Percentiles rank a stretch among this genome's conserved stretches.
Conservation (phyloP, 75 land plant species). For the Chamaecyparis obtusa region DNA sequence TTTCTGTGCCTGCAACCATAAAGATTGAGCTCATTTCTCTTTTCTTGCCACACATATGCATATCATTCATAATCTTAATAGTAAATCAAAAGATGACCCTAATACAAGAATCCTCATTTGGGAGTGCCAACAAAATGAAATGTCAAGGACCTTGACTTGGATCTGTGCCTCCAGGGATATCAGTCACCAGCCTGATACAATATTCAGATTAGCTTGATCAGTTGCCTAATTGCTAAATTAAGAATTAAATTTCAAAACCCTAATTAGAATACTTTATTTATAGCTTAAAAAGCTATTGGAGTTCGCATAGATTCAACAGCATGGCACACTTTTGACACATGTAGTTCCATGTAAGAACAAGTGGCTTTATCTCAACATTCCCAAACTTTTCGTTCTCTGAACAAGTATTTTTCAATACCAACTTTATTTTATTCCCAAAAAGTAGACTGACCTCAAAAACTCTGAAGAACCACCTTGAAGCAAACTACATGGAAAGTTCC, state of each 20-base stretch:
- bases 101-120: too few species aligned
- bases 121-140: not conserved
- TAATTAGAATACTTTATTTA: not conserved
- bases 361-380: too few species aligned
- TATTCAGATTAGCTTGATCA: not conserved
- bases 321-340: too few species aligned
- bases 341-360: too few species aligned
- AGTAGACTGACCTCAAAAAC: not conserved
- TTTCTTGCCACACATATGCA: not conserved
- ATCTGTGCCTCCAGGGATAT: constrained; percentile 72
- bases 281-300: too few species aligned
- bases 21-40: not conserved
- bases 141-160: constrained; percentile 34
- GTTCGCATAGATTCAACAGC: too few species aligned
- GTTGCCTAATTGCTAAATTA: not conserved
- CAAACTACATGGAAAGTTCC: too few species aligned
- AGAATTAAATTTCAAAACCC: not conserved
- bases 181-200: constrained; percentile 61
- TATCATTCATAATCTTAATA: not conserved
- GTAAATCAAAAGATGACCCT: too few species aligned
- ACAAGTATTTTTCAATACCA: too few species aligned
- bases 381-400: too few species aligned
- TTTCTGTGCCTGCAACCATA: constrained; percentile 51
- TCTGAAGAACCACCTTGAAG: too few species aligned
- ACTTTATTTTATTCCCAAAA: too few species aligned